A percentile compares a stretch with the other conserved stretches of the same genome.
Conservation (phyloP, 495 filamentous ascomycete genomes). For the Achaetomiella virescens region DNA sequence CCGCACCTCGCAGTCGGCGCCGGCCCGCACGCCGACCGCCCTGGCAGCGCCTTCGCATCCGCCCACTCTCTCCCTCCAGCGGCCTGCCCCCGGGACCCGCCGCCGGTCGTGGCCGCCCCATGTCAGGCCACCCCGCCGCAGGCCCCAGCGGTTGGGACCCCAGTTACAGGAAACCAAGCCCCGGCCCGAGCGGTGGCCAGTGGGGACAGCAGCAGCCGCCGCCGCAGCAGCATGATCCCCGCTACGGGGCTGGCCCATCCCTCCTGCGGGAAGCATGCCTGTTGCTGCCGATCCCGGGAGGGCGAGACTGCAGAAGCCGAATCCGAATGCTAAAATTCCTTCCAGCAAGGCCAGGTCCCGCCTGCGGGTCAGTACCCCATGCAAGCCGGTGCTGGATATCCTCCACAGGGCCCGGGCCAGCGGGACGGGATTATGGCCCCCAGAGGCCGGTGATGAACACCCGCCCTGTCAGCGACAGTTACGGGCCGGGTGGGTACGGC, state of each 20-base stretch:
- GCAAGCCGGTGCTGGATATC: slow-evolving; percentile 7
- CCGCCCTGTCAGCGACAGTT: slow-evolving; percentile 27
- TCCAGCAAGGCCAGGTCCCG: slow-evolving; percentile 18
- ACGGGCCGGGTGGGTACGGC: slow-evolving; percentile 12
- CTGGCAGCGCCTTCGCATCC: slow-evolving; percentile 65
- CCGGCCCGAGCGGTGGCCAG: slow-evolving; percentile 21
- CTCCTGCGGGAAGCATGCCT: slow-evolving; percentile 14
- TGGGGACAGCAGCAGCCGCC: slow-evolving; percentile 11
- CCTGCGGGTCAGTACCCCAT: slow-evolving; percentile 23
- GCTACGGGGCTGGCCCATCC: slow-evolving; percentile 3
- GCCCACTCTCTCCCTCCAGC: slow-evolving; percentile 30
- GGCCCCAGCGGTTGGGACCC: slow-evolving; percentile 42
- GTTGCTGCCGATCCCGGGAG: slow-evolving; percentile 26
- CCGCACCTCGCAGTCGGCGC: slow-evolving; percentile 31
- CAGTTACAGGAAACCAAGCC: slow-evolving; percentile 42
- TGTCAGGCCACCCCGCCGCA: slow-evolving; percentile 26
- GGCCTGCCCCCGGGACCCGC: slow-evolving; percentile 10
- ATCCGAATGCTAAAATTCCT: slow-evolving; percentile 17
- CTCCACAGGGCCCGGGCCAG: slow-evolving; percentile 3
- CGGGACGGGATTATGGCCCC: slow-evolving; percentile 10
- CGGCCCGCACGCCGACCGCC: slow-evolving; percentile 48
- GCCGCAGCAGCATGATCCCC: slow-evolving; percentile 14
- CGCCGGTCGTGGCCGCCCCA: slow-evolving; percentile 17
- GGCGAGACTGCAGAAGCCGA: slow-evolving; percentile 35
- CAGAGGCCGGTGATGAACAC: slow-evolving; percentile 5